phyloP scores from a whole-genome alignment of 2,329 filamentous ascomycete genomes.

The Claviceps capensis region DNA sequence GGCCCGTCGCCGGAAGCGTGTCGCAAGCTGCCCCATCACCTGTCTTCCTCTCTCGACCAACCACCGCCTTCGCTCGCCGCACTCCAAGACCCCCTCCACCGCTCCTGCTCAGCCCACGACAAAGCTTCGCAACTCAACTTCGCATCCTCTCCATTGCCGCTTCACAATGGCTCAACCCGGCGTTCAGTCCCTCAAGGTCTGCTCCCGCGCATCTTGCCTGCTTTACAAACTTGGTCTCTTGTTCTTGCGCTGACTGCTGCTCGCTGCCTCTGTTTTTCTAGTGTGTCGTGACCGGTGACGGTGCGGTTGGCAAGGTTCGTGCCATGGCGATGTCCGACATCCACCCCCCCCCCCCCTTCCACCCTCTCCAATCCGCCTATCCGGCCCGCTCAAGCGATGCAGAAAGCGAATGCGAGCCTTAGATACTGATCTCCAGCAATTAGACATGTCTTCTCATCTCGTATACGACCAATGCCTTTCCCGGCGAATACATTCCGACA shows the following conservation, averaged over 20 bases:
- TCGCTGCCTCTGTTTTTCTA: slow-evolving; percentile 22
- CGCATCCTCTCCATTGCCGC: slow-evolving; percentile 1
- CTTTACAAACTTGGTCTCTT: not conserved
- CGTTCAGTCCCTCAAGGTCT: slow-evolving; percentile 85
- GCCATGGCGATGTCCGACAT: not conserved
- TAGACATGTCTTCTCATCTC: slow-evolving; percentile 98
- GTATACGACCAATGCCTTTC: slow-evolving; percentile 98
- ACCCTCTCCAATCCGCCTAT: not conserved
- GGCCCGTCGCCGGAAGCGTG: too few species aligned
- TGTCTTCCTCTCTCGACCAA: not conserved
- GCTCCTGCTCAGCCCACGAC: slow-evolving; percentile 3
- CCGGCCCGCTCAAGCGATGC: not conserved
- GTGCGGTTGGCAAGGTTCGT: slow-evolving; percentile 79
- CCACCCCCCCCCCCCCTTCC: not conserved
- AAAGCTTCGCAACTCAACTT: not conserved
- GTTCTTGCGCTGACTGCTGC: slow-evolving; percentile 15
- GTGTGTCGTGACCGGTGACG: slow-evolving; percentile 98
- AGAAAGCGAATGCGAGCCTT: not conserved
- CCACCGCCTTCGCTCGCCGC: slow-evolving; percentile 4
- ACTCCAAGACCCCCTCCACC: not conserved
- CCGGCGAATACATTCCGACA: slow-evolving; percentile 98
- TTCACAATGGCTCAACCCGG: slow-evolving; percentile 61
- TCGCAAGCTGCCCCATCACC: not conserved
- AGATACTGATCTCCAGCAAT: not conserved
- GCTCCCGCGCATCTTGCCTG: slow-evolving; percentile 12